Evolutionary conservation across 2,329 filamentous ascomycete species (phyloP).

Genomic region (Cladosporium austrohemisphaericum): DNA sequence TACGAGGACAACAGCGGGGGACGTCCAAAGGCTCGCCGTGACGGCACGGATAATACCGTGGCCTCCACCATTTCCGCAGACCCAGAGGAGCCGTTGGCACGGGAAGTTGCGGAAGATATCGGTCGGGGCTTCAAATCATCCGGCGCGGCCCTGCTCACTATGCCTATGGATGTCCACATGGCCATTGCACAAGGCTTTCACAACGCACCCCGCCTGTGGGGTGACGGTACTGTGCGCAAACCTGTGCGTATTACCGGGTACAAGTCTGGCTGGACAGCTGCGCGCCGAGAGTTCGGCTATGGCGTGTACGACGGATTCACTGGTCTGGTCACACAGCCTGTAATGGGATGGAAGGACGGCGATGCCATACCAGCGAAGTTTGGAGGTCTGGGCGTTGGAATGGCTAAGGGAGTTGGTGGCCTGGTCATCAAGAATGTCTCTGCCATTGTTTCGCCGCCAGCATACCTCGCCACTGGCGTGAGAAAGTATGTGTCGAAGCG

Average conservation of each 20-base stretch:
- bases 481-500: conserved; percentile 69
- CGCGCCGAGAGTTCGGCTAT: conserved; percentile 63
- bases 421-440: conserved; percentile 77
- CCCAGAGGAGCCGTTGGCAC: conserved; percentile 26
- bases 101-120: conserved; percentile 54
- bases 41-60: conserved; percentile 25
- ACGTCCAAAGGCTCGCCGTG: conserved; percentile 20
- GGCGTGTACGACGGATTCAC: conserved; percentile 74
- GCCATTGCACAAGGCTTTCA: conserved; percentile 82
- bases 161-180: conserved; percentile 80
- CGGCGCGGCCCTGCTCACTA: conserved; percentile 69
- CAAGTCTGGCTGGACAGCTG: conserved; percentile 70
- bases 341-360: conserved; percentile 61
- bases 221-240: conserved; percentile 74
- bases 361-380: conserved; percentile 28
- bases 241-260: conserved; percentile 74
- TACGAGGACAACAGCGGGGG: conserved; percentile 11
- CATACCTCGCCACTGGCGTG: conserved; percentile 78
- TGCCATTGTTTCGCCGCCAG: conserved; percentile 61
- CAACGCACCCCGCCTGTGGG: conserved; percentile 80
- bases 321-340: conserved; percentile 70
- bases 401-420: conserved; percentile 80
- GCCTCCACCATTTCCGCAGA: conserved; percentile 28
- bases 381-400: conserved; percentile 47
- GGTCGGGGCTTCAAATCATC: conserved; percentile 68